Evolutionary conservation across 2,329 filamentous ascomycete species (phyloP).

Genomic region (Ceratocystis alfenasii): DNA sequence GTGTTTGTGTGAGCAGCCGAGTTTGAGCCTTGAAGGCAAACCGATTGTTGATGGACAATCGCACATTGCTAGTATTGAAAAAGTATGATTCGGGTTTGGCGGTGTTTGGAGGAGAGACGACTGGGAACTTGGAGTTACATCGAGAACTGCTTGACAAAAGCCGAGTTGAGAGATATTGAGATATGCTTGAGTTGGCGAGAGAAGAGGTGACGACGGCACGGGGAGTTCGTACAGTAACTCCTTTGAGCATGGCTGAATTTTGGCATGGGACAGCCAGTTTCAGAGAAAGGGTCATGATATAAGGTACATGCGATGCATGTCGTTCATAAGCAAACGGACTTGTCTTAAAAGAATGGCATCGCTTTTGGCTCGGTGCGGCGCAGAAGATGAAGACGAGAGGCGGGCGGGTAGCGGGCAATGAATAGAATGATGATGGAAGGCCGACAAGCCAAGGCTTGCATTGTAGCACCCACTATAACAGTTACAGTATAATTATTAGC

Average conservation of each 20-base stretch:
- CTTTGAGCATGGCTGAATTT: slow-evolving; percentile 14
- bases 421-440: not conserved
- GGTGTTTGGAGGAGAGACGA: not conserved
- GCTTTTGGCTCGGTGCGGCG: not conserved
- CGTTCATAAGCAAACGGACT: not conserved
- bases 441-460: not conserved
- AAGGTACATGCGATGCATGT: slow-evolving; percentile 20
- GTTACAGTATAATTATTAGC: not conserved
- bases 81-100: slow-evolving; percentile 16
- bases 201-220: not conserved
- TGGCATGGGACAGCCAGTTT: slow-evolving; percentile 19
- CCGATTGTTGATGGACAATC: slow-evolving; percentile 15
- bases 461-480: not conserved
- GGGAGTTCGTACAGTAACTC: slow-evolving; percentile 5
- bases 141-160: slow-evolving; percentile 7
- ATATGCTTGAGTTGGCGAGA: not conserved
- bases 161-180: not conserved
- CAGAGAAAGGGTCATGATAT: slow-evolving; percentile 19
- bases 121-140: slow-evolving; percentile 3
- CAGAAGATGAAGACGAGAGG: not conserved
- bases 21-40: slow-evolving; percentile 18
- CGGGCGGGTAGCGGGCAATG: not conserved
- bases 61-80: slow-evolving; percentile 19
- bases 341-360: not conserved
- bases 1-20: slow-evolving; percentile 14